Conservation (phyloP, 2,329 filamentous ascomycete genomes). For the Mycosphaerelloides madeirae region DNA sequence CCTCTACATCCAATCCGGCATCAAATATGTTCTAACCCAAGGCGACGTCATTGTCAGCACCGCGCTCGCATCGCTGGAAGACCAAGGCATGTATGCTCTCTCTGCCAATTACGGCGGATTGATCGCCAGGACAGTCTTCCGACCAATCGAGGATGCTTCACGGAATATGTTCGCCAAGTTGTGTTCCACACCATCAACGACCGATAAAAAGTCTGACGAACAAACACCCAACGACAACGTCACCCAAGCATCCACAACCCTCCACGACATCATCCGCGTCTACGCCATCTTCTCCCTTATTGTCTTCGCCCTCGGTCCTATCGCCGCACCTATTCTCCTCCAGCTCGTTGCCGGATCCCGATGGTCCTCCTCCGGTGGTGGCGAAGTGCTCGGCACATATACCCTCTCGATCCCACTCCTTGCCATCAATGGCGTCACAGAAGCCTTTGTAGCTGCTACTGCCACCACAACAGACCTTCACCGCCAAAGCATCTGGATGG, state of each 20-base stretch:
- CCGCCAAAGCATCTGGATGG: slow-evolving; percentile 78
- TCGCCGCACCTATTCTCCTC: slow-evolving; percentile 68
- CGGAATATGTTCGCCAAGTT: slow-evolving; percentile 84
- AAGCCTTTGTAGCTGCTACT: slow-evolving; percentile 88
- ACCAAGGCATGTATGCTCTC: slow-evolving; percentile 87
- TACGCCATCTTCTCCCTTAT: slow-evolving; percentile 71
- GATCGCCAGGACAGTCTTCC: slow-evolving; percentile 81
- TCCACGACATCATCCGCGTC: slow-evolving; percentile 61
- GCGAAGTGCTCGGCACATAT: slow-evolving; percentile 69
- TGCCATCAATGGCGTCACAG: slow-evolving; percentile 83
- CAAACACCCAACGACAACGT: slow-evolving; percentile 19
- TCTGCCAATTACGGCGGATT: slow-evolving; percentile 91
- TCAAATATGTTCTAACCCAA: slow-evolving; percentile 92
- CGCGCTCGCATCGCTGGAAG: slow-evolving; percentile 66
- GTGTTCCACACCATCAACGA: slow-evolving; percentile 44
- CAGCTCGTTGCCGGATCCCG: slow-evolving; percentile 68
- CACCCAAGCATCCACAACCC: slow-evolving; percentile 45
- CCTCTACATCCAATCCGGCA: slow-evolving; percentile 77
- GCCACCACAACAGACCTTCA: slow-evolving; percentile 80
- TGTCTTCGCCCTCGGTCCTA: slow-evolving; percentile 66
- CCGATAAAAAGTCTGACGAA: not conserved
- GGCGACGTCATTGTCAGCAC: slow-evolving; percentile 88
- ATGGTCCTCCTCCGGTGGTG: slow-evolving; percentile 72
- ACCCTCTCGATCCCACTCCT: slow-evolving; percentile 91
- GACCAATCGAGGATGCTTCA: slow-evolving; percentile 91